Evolutionary conservation across 1,284 basidiomycete species (phyloP).

Genomic region (Trametes hirsuta): DNA sequence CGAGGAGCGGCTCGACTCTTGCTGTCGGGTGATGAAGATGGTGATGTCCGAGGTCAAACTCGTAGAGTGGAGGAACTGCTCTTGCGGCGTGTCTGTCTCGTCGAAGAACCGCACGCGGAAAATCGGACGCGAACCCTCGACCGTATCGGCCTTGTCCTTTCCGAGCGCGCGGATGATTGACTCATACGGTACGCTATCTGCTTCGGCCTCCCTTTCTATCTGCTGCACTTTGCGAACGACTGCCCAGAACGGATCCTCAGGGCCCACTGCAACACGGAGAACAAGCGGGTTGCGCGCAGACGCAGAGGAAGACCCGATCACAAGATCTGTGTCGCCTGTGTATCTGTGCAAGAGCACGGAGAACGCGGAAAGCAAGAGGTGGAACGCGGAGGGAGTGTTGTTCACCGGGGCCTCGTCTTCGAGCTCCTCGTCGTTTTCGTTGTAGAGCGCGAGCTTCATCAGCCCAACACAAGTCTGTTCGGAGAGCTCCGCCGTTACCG

Average conservation of each 20-base stretch:
- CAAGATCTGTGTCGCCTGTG: slow-evolving; percentile 94
- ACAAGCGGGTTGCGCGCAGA: slow-evolving; percentile 82
- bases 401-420: slow-evolving; percentile 44
- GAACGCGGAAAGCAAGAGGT: slow-evolving; percentile 91
- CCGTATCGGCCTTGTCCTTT: slow-evolving; percentile 61
- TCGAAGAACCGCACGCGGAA: slow-evolving; percentile 98
- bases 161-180: slow-evolving; percentile 76
- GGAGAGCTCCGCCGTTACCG: slow-evolving; percentile 66
- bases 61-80: slow-evolving; percentile 79
- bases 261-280: slow-evolving; percentile 84
- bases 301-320: slow-evolving; percentile 90
- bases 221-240: slow-evolving; percentile 87
- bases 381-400: slow-evolving; percentile 82
- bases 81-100: slow-evolving; percentile 76
- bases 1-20: slow-evolving; percentile 70
- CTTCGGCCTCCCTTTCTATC: slow-evolving; percentile 84
- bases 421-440: slow-evolving; percentile 56
- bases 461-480: slow-evolving; percentile 71
- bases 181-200: slow-evolving; percentile 86
- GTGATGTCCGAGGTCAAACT: slow-evolving; percentile 92
- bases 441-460: slow-evolving; percentile 77
- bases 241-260: slow-evolving; percentile 90
- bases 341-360: slow-evolving; percentile 91
- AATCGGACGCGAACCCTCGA: slow-evolving; percentile 62
- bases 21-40: slow-evolving; percentile 72